phyloP scores from a whole-genome alignment of 2,329 filamentous ascomycete genomes.

The Sporothrix protearum region DNA sequence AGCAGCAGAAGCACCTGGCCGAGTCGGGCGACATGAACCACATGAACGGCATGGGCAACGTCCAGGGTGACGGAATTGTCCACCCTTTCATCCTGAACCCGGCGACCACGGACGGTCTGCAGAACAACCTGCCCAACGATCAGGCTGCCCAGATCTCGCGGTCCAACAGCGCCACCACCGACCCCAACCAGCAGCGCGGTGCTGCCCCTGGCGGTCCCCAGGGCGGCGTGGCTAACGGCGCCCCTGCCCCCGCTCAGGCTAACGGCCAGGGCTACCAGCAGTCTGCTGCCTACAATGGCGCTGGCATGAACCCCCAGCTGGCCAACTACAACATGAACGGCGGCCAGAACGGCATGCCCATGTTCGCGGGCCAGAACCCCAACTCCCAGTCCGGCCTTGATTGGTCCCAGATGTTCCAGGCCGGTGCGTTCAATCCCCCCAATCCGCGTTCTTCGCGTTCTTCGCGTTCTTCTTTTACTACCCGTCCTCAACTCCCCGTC shows the following conservation, averaged over 20 bases:
- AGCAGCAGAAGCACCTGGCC: conserved; percentile 53
- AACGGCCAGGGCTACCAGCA: conserved; percentile 41
- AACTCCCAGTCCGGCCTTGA: conserved; percentile 61
- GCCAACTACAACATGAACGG: conserved; percentile 62
- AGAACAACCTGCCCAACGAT: conserved; percentile 54
- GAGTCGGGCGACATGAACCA: conserved; percentile 54
- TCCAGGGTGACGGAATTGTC: conserved; percentile 54
- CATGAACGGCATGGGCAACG: conserved; percentile 58
- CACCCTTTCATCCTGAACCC: conserved; percentile 46
- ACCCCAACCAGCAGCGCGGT: conserved; percentile 56
- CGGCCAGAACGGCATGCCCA: conserved; percentile 61
- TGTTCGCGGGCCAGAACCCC: conserved; percentile 58
- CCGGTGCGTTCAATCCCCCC: conserved; percentile 51
- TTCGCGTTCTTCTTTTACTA: no score
- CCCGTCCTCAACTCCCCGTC: conserved; percentile 55
- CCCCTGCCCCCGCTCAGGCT: conserved; percentile 12
- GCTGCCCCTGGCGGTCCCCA: conserved; percentile 39
- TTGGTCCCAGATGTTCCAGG: conserved; percentile 75
- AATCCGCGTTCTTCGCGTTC: not conserved
- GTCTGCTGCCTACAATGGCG: conserved; percentile 50
- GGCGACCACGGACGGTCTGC: conserved; percentile 54
- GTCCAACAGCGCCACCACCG: conserved; percentile 52
- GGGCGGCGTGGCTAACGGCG: conserved; percentile 25
- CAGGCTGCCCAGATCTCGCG: conserved; percentile 57
- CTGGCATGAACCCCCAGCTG: conserved; percentile 64